phyloP scores from a whole-genome alignment of 768 basidiomycete species.

The Xanthoconium purpureum region DNA sequence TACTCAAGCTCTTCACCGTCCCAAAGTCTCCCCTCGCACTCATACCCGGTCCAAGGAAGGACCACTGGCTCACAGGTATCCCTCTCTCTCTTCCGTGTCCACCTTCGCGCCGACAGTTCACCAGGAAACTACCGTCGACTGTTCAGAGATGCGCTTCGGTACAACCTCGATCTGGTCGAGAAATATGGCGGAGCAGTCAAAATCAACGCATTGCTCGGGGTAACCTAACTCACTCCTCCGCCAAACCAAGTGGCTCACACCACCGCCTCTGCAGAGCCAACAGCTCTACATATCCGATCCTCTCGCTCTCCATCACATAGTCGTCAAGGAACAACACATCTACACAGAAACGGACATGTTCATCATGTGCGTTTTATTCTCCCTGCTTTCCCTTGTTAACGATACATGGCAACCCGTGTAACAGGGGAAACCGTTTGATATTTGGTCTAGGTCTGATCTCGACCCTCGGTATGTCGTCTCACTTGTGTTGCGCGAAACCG shows the following conservation, averaged over 20 bases:
- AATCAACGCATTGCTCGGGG: conserved; percentile 36
- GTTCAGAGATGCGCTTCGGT: conserved; percentile 33
- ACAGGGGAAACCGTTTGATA: conserved; percentile 29
- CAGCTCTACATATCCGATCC: conserved; percentile 39
- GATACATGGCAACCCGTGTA: background rate
- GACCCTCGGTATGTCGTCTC: conserved; percentile 31
- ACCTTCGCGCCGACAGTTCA: background rate
- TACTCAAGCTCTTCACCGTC: conserved; percentile 11
- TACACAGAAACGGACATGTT: conserved; percentile 39
- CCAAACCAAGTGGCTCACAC: background rate
- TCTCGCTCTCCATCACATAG: conserved; percentile 35
- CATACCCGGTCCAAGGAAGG: conserved; percentile 32
- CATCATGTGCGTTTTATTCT: conserved; percentile 23
- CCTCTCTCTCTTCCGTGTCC: background rate
- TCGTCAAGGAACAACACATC: conserved; percentile 36
- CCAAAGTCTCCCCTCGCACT: conserved; percentile 16
- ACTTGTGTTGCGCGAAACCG: background rate
- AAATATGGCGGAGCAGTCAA: conserved; percentile 36
- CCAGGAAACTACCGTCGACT: conserved; percentile 34
- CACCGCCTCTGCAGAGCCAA: conserved; percentile 11
- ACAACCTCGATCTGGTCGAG: conserved; percentile 30
- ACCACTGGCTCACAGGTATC: conserved; percentile 36
- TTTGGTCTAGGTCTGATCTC: conserved; percentile 39
- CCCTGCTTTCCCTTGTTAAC: background rate
- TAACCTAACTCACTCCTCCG: conserved; percentile 4